phyloP scores from a whole-genome alignment of 176 grass and related monocot genomes.

The Musa troglodytarum region DNA sequence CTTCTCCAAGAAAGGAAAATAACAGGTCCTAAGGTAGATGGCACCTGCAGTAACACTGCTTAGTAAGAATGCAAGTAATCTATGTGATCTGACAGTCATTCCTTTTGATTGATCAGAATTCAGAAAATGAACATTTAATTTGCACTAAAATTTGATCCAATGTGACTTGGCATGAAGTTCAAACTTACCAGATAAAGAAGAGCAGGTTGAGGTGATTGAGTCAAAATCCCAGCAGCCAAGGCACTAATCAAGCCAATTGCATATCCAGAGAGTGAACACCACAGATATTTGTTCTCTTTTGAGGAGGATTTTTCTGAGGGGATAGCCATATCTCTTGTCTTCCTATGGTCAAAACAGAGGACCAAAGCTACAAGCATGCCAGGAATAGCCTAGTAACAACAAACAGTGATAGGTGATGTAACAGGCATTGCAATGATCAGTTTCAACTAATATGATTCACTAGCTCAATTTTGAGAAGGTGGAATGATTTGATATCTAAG shows the following conservation, averaged over 20 bases:
- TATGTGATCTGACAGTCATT: background rate
- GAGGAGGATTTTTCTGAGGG: conserved; percentile 25
- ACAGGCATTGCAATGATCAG: background rate
- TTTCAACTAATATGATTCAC: background rate
- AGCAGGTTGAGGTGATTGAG: conserved; percentile 89
- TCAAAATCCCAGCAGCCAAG: conserved; percentile 79
- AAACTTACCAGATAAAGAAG: conserved; percentile 87
- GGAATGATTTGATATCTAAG: background rate
- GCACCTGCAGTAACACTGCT: conserved; percentile 41
- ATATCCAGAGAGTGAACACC: conserved; percentile 78
- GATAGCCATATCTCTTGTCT: conserved; percentile 49
- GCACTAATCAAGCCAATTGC: conserved; percentile 68
- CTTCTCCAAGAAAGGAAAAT: conserved; percentile 77
- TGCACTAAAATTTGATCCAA: background rate
- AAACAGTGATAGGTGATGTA: conserved; percentile 1
- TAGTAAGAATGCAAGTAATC: background rate
- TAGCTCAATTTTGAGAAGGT: background rate
- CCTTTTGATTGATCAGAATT: background rate
- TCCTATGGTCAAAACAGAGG: conserved; percentile 74
- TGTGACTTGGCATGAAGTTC: background rate
- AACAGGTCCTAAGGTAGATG: conserved; percentile 76
- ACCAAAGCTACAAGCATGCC: conserved; percentile 90
- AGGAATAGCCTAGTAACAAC: conserved; percentile 66
- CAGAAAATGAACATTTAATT: background rate
- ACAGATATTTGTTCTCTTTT: conserved; percentile 55